Evolutionary conservation across 805 yeast species (phyloP).

Genomic region (Nakazawaea holstii): DNA sequence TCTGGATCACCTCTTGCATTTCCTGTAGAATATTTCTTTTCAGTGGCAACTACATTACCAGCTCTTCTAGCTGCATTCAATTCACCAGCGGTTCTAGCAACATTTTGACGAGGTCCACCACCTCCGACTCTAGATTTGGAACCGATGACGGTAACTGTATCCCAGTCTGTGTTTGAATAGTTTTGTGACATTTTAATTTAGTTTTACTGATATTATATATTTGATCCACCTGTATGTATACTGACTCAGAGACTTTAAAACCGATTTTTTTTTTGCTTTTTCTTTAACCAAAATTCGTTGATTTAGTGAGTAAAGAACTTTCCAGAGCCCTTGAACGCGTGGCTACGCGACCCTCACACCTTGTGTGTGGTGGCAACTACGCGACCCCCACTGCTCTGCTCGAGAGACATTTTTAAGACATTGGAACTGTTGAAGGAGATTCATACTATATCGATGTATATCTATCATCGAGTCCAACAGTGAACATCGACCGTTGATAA

Average conservation of each 20-base stretch:
- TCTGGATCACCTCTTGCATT: conserved; percentile 69
- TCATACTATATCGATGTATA: too few species aligned
- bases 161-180: conserved; percentile 68
- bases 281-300: too few species aligned
- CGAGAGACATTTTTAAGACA: too few species aligned
- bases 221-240: background rate
- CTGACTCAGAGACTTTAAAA: background rate
- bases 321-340: too few species aligned
- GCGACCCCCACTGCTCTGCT: too few species aligned
- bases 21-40: conserved; percentile 79
- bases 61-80: conserved; percentile 92
- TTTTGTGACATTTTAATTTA: conserved; percentile 5
- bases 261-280: background rate
- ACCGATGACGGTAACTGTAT: conserved; percentile 83
- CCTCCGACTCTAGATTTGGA: conserved; percentile 83
- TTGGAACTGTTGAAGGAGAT: too few species aligned
- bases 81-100: conserved; percentile 72
- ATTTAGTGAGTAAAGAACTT: too few species aligned
- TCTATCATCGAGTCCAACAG: too few species aligned
- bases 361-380: too few species aligned
- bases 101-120: conserved; percentile 68
- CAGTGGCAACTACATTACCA: conserved; percentile 85
- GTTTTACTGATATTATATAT: background rate
- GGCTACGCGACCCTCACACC: too few species aligned
- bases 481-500: too few species aligned